Conservation (phyloP, 1,284 basidiomycete species). For the Cutaneotrichosporon mucoides region DNA sequence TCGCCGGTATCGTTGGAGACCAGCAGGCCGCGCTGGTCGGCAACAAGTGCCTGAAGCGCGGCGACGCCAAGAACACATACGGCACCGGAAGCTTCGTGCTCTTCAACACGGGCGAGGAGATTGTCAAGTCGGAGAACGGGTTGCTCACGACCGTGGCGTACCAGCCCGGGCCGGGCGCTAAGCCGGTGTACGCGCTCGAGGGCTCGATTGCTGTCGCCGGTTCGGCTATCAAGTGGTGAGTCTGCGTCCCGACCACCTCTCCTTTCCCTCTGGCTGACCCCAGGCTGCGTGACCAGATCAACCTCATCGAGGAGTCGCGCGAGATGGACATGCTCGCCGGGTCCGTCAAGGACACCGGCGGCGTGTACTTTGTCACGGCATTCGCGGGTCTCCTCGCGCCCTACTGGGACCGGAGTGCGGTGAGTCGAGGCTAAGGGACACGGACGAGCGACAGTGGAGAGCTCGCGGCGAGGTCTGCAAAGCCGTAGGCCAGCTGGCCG, state of each 20-base stretch:
- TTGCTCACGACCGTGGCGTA: constrained; percentile 90
- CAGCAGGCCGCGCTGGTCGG: constrained; percentile 97
- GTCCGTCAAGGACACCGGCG: constrained; percentile 74
- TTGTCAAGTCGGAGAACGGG: constrained; percentile 80
- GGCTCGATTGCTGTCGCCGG: constrained; percentile 94
- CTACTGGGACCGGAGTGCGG: constrained; percentile 47
- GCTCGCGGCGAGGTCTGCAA: too few species aligned
- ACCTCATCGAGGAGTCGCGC: constrained; percentile 69
- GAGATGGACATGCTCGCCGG: constrained; percentile 85
- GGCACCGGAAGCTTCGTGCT: constrained; percentile 94
- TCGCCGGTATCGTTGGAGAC: constrained; percentile 90
- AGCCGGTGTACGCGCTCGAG: constrained; percentile 88
- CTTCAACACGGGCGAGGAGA: constrained; percentile 80
- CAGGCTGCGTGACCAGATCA: constrained; percentile 76
- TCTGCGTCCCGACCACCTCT: background rate
- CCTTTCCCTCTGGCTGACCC: too few species aligned
- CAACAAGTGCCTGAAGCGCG: constrained; percentile 81
- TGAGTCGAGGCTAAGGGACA: too few species aligned
- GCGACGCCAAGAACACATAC: constrained; percentile 91
- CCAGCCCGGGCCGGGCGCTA: constrained; percentile 66
- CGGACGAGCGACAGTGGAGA: too few species aligned
- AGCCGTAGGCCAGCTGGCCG: too few species aligned
- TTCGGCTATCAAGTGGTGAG: constrained; percentile 81
- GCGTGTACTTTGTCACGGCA: constrained; percentile 96
- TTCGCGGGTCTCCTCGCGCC: constrained; percentile 89